Percentiles rank a stretch among this genome's conserved stretches.
These are phyloP conservation scores for Agaricus sinodeliciosus DNA, from an alignment of 768 basidiomycete genomes.

Conservation along the genomic window DNA sequence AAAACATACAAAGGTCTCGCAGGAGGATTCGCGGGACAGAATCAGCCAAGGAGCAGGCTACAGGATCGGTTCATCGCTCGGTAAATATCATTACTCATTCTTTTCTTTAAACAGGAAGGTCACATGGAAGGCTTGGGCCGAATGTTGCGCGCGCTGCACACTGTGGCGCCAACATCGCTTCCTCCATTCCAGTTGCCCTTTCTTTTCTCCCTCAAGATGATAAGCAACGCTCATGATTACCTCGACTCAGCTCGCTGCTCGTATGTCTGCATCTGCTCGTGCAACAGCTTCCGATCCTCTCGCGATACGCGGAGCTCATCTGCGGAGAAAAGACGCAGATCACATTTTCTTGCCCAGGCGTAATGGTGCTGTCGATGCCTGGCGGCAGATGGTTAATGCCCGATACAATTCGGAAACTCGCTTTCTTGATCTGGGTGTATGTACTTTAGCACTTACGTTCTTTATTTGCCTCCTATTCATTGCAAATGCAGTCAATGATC, in stretches of 20 bases:
- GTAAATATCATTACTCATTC: constrained; percentile 55
- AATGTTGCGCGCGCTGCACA: neutral
- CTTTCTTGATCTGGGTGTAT: constrained; percentile 80
- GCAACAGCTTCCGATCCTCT: constrained; percentile 45
- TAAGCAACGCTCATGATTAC: constrained; percentile 30
- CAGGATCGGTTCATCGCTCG: constrained; percentile 39
- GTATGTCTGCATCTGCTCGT: constrained; percentile 27
- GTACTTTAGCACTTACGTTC: constrained; percentile 20
- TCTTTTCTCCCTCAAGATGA: constrained; percentile 27
- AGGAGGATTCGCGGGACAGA: constrained; percentile 59
- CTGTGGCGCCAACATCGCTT: constrained; percentile 13
- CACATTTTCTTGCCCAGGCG: constrained; percentile 18
- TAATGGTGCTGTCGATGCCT: constrained; percentile 49
- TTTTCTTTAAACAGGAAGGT: constrained; percentile 22
- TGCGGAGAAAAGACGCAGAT: constrained; percentile 42
- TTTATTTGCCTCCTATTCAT: constrained; percentile 13
- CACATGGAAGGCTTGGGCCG: constrained; percentile 15
- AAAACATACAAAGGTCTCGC: constrained; percentile 55
- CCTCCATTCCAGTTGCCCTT: constrained; percentile 30
- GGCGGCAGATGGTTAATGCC: constrained; percentile 67
- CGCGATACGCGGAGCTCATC: constrained; percentile 61
- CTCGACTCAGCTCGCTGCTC: constrained; percentile 27
- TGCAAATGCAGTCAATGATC: constrained; percentile 54
- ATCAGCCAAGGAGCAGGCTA: constrained; percentile 46
- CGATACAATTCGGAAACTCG: constrained; percentile 65